A percentile compares a stretch with the other conserved stretches of the same genome.
These are phyloP conservation scores for Flaveria linearis DNA, from an alignment of 129 eudicot genomes.

Conservation along the genomic window DNA sequence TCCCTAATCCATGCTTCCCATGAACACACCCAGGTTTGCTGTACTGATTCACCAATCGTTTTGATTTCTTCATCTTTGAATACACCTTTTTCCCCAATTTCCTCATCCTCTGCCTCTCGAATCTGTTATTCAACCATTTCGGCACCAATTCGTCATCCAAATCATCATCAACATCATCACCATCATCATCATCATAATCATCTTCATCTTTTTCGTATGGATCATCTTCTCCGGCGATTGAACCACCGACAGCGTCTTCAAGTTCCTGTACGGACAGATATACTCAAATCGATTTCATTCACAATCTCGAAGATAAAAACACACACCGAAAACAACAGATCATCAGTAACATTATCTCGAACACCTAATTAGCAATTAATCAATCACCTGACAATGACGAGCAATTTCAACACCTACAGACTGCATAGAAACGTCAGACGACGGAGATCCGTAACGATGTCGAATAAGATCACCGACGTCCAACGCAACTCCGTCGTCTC, in stretches of 20 bases:
- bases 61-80: constrained; percentile 51
- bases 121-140: constrained; percentile 42
- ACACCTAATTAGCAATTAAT: background rate
- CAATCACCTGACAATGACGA: constrained; percentile 26
- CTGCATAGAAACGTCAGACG: constrained; percentile 24
- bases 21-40: constrained; percentile 59
- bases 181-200: constrained; percentile 28
- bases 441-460: constrained; percentile 30
- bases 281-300: background rate
- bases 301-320: background rate
- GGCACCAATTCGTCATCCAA: constrained; percentile 76
- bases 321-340: background rate
- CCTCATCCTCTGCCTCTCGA: constrained; percentile 67
- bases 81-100: constrained; percentile 75
- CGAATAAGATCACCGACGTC: constrained; percentile 25
- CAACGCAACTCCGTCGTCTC: constrained; percentile 21
- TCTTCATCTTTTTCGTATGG: constrained; percentile 9
- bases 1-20: constrained; percentile 71
- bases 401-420: constrained; percentile 22
- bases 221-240: constrained; percentile 18
- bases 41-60: constrained; percentile 43
- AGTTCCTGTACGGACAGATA: background rate
- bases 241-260: background rate
- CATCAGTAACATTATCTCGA: no score
- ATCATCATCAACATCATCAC: constrained; percentile 32